phyloP scores from a whole-genome alignment of 2,329 filamentous ascomycete genomes.

The Diaporthe vaccinii region DNA sequence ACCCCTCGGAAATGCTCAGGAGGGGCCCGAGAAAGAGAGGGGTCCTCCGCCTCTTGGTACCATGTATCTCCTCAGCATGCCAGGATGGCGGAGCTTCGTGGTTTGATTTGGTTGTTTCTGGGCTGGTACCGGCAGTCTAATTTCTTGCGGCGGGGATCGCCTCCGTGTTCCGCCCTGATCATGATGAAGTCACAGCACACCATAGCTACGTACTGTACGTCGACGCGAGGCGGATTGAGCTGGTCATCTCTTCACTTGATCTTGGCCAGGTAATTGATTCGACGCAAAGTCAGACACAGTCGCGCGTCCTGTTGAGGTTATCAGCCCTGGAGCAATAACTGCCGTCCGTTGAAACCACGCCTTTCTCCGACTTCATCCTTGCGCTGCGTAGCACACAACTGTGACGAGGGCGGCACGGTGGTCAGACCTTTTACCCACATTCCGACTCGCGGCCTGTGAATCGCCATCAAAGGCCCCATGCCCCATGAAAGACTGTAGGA shows the following conservation, averaged over 20 bases:
- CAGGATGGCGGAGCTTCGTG: constrained; percentile 4
- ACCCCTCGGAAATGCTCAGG: constrained; percentile 31
- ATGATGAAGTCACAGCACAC: constrained; percentile 4
- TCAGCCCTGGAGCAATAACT: not conserved
- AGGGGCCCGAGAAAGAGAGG: constrained; percentile 3
- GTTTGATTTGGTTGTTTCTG: not conserved
- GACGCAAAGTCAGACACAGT: not conserved
- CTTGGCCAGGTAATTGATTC: not conserved
- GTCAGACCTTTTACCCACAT: constrained; percentile 2
- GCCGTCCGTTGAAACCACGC: not conserved
- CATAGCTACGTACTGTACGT: not conserved
- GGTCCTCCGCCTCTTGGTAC: constrained; percentile 2
- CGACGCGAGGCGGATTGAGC: not conserved
- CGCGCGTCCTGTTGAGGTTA: not conserved
- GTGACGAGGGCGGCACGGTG: constrained; percentile 12
- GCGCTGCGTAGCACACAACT: constrained; percentile 25
- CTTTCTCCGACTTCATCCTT: constrained; percentile 14
- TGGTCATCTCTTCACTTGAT: not conserved
- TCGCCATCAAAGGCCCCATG: not conserved
- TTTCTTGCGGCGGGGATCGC: constrained; percentile 1
- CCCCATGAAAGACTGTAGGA: not conserved
- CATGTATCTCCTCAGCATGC: constrained; percentile 2
- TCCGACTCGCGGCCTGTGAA: constrained; percentile 16
- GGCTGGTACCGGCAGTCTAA: constrained; percentile 9
- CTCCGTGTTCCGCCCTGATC: not conserved